Evolutionary conservation across 306 rosid species (phyloP).

Genomic region (Castanospermum australe): DNA sequence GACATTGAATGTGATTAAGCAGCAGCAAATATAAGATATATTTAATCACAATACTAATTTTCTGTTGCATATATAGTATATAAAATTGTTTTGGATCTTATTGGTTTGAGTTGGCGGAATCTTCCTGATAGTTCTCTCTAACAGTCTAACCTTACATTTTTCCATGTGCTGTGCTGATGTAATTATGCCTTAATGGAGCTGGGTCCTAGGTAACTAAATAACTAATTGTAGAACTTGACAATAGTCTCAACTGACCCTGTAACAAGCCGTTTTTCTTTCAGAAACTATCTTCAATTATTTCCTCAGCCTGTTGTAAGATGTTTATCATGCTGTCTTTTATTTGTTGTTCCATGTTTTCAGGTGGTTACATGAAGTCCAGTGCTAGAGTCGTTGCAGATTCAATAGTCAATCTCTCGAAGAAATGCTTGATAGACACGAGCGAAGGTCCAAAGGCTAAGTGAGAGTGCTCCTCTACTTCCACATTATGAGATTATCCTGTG

Average conservation of each 20-base stretch:
- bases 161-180: background rate
- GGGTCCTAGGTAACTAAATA: background rate
- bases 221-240: background rate
- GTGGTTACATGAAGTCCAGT: slow-evolving; percentile 95
- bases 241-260: background rate
- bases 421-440: slow-evolving; percentile 59
- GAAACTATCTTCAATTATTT: background rate
- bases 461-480: slow-evolving; percentile 19
- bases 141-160: background rate
- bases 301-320: slow-evolving; percentile 5
- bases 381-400: slow-evolving; percentile 93
- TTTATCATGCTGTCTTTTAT: background rate
- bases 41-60: background rate
- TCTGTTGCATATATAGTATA: background rate
- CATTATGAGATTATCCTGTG: background rate
- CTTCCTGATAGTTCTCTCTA: background rate
- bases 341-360: slow-evolving; percentile 45
- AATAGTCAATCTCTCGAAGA: slow-evolving; percentile 65
- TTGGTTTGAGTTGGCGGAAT: background rate
- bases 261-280: background rate
- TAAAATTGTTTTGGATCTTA: background rate
- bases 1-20: background rate
- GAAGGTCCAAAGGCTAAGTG: slow-evolving; percentile 10
- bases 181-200: background rate
- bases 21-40: background rate